Base-by-base conservation (phyloP, 1,284 basidiomycete genomes). In the Neolentinus lepideus region DNA sequence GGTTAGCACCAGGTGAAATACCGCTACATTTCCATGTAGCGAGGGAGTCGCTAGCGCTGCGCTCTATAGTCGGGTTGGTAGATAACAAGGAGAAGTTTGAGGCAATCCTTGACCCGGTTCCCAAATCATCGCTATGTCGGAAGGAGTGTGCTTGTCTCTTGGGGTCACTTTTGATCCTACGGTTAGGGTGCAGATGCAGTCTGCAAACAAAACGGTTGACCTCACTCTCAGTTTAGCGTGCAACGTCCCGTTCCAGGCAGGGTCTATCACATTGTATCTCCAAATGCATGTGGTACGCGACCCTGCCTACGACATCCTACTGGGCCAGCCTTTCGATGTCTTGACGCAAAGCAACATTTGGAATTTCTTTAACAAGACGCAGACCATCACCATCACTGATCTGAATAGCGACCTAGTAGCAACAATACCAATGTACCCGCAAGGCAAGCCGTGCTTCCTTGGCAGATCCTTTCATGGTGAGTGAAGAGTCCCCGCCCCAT, bases 191-290 rank as follows among this genome's bases (percentile, higher is more conserved):
- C 11, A 58, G 2, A 64, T 68, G 63, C 61, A 65, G 54, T 61
- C 58, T 19, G 66, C 64, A n/a, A 70, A 69, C 48, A 58, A 64
- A 4, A 54, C 53, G 0, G 35, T 64, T 21, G 59, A 66, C 53
- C 38, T 50, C 1, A 63, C 62, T 0, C 61, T 67, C 25, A 63
- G 67, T 3, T 56, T 69, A 9, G 63, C 62, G 1, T 52, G 72
- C 8, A 43, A 43, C 19, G 19, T 43, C 19, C 38, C 38, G 19
- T 43, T 43, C 38, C 38, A 43, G 38, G 38, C n/a, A 4, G 38
- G 38, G 8, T 4, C 12, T 16, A 43, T 43, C 38, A 43, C 38
- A n/a, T 6, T 43, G 4, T 43, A 43, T n/a, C 38, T 43, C 38
- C 38, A 43, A 16, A 43, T 43, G 29, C 29, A 31, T 12, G 29